A percentile compares a stretch with the other conserved stretches of the same genome.
phyloP scores from a whole-genome alignment of 371 early-diverging fungal species.

The Syncephalastrum contaminatum region DNA sequence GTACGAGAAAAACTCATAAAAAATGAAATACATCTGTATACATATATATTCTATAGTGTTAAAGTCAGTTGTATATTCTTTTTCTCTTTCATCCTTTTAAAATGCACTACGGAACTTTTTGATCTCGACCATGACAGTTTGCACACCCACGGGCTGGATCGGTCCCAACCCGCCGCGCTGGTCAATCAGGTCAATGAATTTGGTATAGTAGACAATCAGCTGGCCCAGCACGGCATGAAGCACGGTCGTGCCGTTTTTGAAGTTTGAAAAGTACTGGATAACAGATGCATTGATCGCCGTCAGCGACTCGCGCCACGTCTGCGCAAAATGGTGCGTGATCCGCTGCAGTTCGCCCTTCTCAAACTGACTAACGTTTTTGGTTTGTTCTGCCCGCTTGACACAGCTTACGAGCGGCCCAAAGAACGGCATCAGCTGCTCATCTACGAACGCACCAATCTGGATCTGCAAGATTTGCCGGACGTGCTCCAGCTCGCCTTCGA shows the following conservation, averaged over 20 bases:
- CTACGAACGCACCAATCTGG: constrained; percentile 81
- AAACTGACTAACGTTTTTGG: constrained; percentile 19
- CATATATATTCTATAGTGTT: too few relatives aligned
- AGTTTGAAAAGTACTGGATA: constrained; percentile 88
- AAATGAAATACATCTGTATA: too few relatives aligned
- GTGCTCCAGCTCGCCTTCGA: constrained; percentile 74
- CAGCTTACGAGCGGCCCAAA: constrained; percentile 78
- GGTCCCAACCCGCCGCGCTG: constrained; percentile 51
- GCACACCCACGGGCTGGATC: constrained; percentile 83
- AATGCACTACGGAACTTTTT: constrained; percentile 82
- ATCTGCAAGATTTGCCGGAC: constrained; percentile 67
- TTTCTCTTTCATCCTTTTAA: too few relatives aligned
- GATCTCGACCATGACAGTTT: constrained; percentile 91
- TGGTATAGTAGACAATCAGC: constrained; percentile 84
- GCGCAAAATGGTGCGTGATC: constrained; percentile 73
- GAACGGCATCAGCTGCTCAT: constrained; percentile 77
- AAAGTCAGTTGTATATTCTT: too few relatives aligned
- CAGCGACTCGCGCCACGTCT: constrained; percentile 77
- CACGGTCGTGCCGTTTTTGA: constrained; percentile 86
- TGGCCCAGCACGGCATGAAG: constrained; percentile 85
- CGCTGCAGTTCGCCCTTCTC: constrained; percentile 51
- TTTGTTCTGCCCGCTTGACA: constrained; percentile 68
- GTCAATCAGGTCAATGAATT: constrained; percentile 77
- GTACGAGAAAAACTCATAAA: constrained; percentile 22
- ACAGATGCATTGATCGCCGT: constrained; percentile 77